phyloP scores from a whole-genome alignment of 306 rosid species.

The Luffa aegyptiaca region DNA sequence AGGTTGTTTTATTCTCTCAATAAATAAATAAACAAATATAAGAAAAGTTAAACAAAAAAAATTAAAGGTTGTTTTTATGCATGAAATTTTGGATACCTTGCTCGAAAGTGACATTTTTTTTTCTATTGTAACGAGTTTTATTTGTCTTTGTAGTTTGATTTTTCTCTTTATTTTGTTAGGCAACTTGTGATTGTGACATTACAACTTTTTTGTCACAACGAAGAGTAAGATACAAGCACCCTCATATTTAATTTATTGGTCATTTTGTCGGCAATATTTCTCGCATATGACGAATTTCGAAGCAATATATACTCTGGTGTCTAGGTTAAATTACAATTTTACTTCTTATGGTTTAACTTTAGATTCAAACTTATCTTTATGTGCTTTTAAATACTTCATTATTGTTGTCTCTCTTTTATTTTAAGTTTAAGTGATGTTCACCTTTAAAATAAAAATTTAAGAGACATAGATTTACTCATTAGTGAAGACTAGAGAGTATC shows the following conservation, averaged over 20 bases:
- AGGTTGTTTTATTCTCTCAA: too few relatives aligned
- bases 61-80: not conserved
- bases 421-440: not conserved
- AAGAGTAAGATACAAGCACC: not conserved
- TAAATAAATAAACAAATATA: too few relatives aligned
- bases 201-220: not conserved
- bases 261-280: not conserved
- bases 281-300: not conserved
- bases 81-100: not conserved
- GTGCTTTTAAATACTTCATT: too few relatives aligned
- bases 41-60: too few relatives aligned
- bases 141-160: not conserved
- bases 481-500: too few relatives aligned
- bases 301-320: too few relatives aligned
- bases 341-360: too few relatives aligned
- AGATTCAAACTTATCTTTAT: too few relatives aligned
- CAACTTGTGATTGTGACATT: not conserved
- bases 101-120: not conserved
- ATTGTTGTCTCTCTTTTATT: too few relatives aligned
- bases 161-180: not conserved
- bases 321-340: too few relatives aligned
- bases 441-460: too few relatives aligned
- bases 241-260: not conserved
- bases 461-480: too few relatives aligned
- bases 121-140: not conserved